Evolutionary conservation across 2,329 filamentous ascomycete genomes (phyloP), one percentile per base, ranked within the genome.

Genomic region (Emmonsiellopsis sp.): DNA sequence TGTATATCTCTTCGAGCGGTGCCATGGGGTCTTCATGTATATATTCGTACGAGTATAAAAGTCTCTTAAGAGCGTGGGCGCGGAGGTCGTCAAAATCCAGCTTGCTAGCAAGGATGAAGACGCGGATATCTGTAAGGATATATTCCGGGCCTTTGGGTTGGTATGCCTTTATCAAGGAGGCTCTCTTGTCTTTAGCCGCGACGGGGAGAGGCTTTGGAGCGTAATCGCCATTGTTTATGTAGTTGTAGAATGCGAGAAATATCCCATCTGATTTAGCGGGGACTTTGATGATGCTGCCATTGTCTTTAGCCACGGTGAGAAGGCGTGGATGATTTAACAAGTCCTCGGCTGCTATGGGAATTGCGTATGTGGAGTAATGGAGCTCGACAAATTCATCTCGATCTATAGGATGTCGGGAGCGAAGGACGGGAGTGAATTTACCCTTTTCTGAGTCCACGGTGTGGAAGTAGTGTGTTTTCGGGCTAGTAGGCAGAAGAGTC

Each of bases 391-490:
- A 57, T 10, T 55, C 57, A 13, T 43, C n/a, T 39, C 43, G 33
- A 6, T 14, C 17, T n/a, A 47, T 31, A 2, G 39, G 31, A 43
- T 54, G 55, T 13, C 52, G 57, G 2, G 51, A 51, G 33, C 57
- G 57, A 31, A 57, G 49, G 39, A 57, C 33, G 2, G 57, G 57
- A 9, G 36, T 48, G 21, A 57, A 57, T 5, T 27, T 49, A 5
- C 48, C 21, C 13, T 55, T 53, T 10, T 51, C 43, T n/a, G 48
- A 10, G 11, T 57, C 34, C 3, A 55, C 55, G 11, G 52, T 52
- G 33, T 58, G 55, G 17, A 58, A 42, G 42, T 58, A 58, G 49
- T 57, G 53, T 33, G 57, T 54, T 49, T 43, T 57, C 11, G 57
- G 57, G 32, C 57, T 58, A 46, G 36, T 27, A 44, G 8, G 8